phyloP scores from a whole-genome alignment of 129 eudicot species.

The Arctium minus region DNA sequence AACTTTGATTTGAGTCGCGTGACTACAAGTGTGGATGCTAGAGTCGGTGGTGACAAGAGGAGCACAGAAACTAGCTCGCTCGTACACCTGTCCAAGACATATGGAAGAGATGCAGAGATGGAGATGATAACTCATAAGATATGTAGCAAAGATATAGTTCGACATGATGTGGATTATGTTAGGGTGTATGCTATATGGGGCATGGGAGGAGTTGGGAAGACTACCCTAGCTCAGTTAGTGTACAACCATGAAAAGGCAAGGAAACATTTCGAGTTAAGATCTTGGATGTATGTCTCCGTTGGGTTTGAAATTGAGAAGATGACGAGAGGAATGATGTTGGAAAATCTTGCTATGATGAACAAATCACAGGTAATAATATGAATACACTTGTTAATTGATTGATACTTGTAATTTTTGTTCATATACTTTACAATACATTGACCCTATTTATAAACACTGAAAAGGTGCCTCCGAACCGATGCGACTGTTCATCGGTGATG shows the following conservation, averaged over 20 bases:
- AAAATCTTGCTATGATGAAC: too few species aligned
- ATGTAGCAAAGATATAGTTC: neutral
- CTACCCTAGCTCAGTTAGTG: conserved; percentile 1
- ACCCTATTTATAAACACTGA: too few species aligned
- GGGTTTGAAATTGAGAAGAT: conserved; percentile 2
- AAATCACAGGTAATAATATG: too few species aligned
- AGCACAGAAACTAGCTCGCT: conserved; percentile 2
- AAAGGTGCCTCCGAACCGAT: too few species aligned
- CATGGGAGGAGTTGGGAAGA: conserved; percentile 17
- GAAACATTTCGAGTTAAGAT: neutral
- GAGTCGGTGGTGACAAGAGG: neutral
- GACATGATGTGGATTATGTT: neutral
- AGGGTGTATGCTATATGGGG: conserved; percentile 13
- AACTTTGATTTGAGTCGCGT: neutral
- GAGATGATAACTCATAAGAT: neutral
- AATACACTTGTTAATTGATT: too few species aligned
- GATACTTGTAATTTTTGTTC: too few species aligned
- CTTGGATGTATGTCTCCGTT: conserved; percentile 11
- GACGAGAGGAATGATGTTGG: neutral
- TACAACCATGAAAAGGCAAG: conserved; percentile 7
- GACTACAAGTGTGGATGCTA: too few species aligned
- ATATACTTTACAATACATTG: too few species aligned
- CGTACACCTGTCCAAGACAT: neutral
- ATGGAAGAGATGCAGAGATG: neutral
- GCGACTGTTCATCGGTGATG: too few species aligned